Conservation (phyloP, 148 eudicot species). For the Diospyros lotus region DNA sequence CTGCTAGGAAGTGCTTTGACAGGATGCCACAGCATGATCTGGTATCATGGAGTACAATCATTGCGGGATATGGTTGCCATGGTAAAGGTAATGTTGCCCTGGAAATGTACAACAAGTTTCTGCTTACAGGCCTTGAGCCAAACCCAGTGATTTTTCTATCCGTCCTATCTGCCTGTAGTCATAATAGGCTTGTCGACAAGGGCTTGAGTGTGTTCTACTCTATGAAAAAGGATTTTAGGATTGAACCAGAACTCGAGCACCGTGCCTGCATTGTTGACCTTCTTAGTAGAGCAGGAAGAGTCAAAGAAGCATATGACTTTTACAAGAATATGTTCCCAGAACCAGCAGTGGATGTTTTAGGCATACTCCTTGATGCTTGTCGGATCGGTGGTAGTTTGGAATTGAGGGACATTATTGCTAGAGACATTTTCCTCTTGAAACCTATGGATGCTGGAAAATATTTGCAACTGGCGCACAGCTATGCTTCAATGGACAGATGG, state of each 20-base stretch:
- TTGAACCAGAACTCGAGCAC: slow-evolving; percentile 68
- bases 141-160: slow-evolving; percentile 66
- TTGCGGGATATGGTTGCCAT: slow-evolving; percentile 83
- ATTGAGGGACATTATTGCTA: slow-evolving; percentile 51
- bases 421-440: slow-evolving; percentile 41
- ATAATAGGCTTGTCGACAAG: slow-evolving; percentile 64
- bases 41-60: slow-evolving; percentile 77
- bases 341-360: slow-evolving; percentile 62
- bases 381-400: slow-evolving; percentile 44
- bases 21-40: slow-evolving; percentile 57
- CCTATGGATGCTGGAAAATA: slow-evolving; percentile 59
- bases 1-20: slow-evolving; percentile 61
- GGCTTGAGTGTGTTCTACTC: slow-evolving; percentile 59
- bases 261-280: slow-evolving; percentile 82
- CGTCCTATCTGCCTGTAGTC: slow-evolving; percentile 71
- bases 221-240: slow-evolving; percentile 50
- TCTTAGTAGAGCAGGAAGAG: slow-evolving; percentile 78
- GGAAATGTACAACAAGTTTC: slow-evolving; percentile 43
- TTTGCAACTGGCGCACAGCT: slow-evolving; percentile 75
- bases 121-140: slow-evolving; percentile 44
- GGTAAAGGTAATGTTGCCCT: slow-evolving; percentile 73
- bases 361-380: slow-evolving; percentile 85
- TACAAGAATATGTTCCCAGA: slow-evolving; percentile 43
- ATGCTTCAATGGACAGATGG: slow-evolving; percentile 79
- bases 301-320: slow-evolving; percentile 66